phyloP scores from a whole-genome alignment of 1,284 basidiomycete genomes.

The Ceratobasidium sp. region DNA sequence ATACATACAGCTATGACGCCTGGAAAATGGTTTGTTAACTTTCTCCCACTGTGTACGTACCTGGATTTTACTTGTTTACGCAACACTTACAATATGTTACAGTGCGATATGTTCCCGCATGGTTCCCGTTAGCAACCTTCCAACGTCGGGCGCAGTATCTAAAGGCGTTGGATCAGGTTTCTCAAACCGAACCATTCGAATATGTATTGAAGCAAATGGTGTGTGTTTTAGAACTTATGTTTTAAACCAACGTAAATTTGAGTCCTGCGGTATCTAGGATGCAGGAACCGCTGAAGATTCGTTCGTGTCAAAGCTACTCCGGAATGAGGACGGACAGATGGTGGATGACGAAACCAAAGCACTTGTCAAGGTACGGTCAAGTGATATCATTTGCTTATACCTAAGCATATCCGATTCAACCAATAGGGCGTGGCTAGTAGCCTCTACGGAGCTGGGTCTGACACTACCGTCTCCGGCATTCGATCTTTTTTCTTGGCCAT shows the following conservation, averaged over 20 bases:
- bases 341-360: background rate
- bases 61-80: too few relatives aligned
- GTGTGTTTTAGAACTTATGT: background rate
- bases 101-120: background rate
- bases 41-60: too few relatives aligned
- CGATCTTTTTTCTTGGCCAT: too few relatives aligned
- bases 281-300: constrained; percentile 11
- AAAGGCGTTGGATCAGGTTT: too few relatives aligned
- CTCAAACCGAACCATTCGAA: background rate
- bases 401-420: too few relatives aligned
- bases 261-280: background rate
- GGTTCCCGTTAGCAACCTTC: background rate
- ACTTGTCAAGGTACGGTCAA: constrained; percentile 17
- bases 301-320: constrained; percentile 23
- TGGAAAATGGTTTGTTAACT: too few relatives aligned
- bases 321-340: background rate
- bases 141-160: background rate
- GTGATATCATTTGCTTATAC: too few relatives aligned
- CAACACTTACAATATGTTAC: too few relatives aligned
- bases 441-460: too few relatives aligned
- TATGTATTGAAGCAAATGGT: background rate
- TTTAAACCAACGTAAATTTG: background rate
- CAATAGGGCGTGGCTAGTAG: too few relatives aligned
- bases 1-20: too few relatives aligned
- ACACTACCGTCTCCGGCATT: too few relatives aligned